These are phyloP conservation scores for Aspergillus brunneoviolaceus DNA, from an alignment of 2,329 filamentous ascomycete species.

Conservation along the genomic window DNA sequence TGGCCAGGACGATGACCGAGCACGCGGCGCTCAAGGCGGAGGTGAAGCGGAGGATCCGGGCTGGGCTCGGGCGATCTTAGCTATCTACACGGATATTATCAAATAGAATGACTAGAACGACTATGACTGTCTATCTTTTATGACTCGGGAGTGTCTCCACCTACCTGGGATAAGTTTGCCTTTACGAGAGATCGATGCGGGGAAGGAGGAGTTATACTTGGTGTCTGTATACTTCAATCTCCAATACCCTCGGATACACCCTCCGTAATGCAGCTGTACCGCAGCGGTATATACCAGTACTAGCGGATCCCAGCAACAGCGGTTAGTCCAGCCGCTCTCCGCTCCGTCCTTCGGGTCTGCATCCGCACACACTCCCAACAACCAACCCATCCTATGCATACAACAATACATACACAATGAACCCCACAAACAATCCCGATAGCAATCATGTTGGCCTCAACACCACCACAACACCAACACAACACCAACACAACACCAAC, in stretches of 20 bases:
- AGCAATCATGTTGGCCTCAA: too few species aligned
- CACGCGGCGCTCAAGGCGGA: constrained; percentile 31
- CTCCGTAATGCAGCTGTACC: neutral
- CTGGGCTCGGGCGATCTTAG: neutral
- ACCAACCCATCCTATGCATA: too few species aligned
- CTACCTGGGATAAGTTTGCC: neutral
- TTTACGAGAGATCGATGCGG: neutral
- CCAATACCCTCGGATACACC: neutral
- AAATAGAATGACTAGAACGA: neutral
- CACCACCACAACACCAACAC: too few species aligned
- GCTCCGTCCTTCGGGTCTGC: neutral
- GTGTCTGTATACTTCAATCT: neutral
- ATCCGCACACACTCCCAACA: neutral
- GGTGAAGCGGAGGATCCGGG: constrained; percentile 10
- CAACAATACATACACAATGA: too few species aligned
- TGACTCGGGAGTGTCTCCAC: neutral
- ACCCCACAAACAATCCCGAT: too few species aligned
- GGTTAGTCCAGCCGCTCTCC: neutral
- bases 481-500: too few species aligned
- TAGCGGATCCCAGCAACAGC: neutral
- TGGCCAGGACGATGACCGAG: constrained; percentile 51
- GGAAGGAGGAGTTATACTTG: neutral
- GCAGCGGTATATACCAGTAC: neutral
- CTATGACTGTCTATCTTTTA: neutral
- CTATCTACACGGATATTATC: neutral